Base-by-base conservation (phyloP, 2,329 filamentous ascomycete genomes). In the Phaeoacremonium minimum region DNA sequence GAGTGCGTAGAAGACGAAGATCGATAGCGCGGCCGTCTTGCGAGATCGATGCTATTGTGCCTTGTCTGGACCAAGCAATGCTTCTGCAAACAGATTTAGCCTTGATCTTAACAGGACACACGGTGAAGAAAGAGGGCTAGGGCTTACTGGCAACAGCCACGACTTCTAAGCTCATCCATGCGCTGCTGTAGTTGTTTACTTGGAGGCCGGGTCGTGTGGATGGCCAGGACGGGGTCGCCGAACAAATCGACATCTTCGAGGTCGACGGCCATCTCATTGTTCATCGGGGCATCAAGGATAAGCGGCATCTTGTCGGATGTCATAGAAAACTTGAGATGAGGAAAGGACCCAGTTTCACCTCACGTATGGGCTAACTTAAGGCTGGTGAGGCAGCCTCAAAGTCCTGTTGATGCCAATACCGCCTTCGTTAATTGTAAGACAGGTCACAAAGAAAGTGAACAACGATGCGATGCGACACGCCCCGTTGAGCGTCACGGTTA, bases 11-110 rank as follows among this genome's bases (percentile, higher is more conserved):
- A 53, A 87, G 83, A 41, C 83, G 80, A 31, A 95, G 70, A 52
- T 85, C 80, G 35, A 96, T 66, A 12, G 71, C 73, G 32, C 74
- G 73, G 18, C 86, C 85, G 60, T 90, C 84, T 13, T 77, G 65
- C 15, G 82, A 77, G 46, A 97, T 84, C 36, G 83, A 84, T 18
- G 90, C 90, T 47, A 97, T 87, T 41, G 83, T 88, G 30, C 91
- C 91, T 42, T 80, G 77, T 50, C 83, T 89, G 9, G 91, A 95
- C 90, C 91, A 97, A 18, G 85, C 81, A 36, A 96, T 75, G 46
- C 79, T 80, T 56, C 89, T 94, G 48, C 30, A 32, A 9, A 31
- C 32, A 18, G 28, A 15, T 38, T 48, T 42, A 55, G 36, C 22
- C 15, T 19, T 20, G 9, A 14, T n/a, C 2, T 17, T 17, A 30